Conservation (phyloP, 306 rosid genomes). For the Gynostemma pentaphyllum region DNA sequence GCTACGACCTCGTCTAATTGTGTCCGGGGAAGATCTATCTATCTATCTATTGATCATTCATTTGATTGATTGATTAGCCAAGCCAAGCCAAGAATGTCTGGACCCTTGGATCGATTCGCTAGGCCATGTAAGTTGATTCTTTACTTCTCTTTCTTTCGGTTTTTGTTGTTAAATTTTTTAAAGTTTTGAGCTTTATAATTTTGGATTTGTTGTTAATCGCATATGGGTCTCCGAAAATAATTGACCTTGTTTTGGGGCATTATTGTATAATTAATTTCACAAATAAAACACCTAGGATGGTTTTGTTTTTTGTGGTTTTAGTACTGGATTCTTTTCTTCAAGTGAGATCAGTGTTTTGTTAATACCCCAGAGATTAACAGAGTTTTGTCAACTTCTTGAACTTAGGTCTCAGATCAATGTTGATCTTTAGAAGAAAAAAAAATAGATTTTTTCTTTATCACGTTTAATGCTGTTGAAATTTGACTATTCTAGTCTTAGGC, state of each 20-base stretch:
- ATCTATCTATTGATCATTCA: no score
- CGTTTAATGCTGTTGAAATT: not conserved
- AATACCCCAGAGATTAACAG: not conserved
- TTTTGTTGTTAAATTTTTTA: not conserved
- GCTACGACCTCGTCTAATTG: conserved; percentile 5
- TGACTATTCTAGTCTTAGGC: not conserved
- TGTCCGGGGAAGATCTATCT: conserved; percentile 14
- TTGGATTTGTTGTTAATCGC: not conserved
- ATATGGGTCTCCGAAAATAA: not conserved
- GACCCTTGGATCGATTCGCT: conserved; percentile 17
- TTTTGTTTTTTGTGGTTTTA: not conserved
- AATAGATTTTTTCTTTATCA: not conserved
- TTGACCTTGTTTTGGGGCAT: not conserved
- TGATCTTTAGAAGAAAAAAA: not conserved
- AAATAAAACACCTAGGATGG: not conserved
- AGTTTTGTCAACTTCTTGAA: not conserved
- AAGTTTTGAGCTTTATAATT: not conserved
- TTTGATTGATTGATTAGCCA: no score
- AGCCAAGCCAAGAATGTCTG: conserved; percentile 13
- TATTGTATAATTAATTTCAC: not conserved
- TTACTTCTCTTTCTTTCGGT: not conserved
- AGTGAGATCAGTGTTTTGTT: not conserved
- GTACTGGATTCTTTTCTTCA: not conserved
- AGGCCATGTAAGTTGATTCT: conserved; percentile 15
- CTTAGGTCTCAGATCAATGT: not conserved